Percentiles rank a stretch among this genome's conserved stretches.
Evolutionary conservation across 2,329 filamentous ascomycete species (phyloP).

Genomic region (Pestalotiopsis sp.): DNA sequence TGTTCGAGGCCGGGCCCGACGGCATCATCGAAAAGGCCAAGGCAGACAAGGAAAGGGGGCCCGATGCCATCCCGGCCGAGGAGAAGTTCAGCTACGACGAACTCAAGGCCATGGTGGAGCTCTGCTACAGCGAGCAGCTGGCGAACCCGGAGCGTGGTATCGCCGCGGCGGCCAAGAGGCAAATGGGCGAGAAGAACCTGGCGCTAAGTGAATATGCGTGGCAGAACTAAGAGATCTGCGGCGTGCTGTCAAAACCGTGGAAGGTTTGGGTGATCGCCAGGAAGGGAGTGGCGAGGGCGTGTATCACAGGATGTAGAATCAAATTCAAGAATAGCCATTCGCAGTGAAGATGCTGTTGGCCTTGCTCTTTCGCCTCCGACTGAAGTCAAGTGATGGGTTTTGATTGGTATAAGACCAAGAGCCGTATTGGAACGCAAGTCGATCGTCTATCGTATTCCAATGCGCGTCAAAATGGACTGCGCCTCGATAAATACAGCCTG

Average conservation of each 20-base stretch:
- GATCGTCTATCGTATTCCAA: too few relatives aligned
- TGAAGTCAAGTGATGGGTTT: too few relatives aligned
- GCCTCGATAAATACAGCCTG: too few relatives aligned
- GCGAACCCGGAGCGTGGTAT: conserved; percentile 70
- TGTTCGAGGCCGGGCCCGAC: conserved; percentile 69
- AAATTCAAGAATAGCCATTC: neutral
- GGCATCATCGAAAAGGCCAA: conserved; percentile 66
- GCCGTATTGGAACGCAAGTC: too few relatives aligned
- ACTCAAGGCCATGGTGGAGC: conserved; percentile 65
- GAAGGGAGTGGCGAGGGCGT: neutral
- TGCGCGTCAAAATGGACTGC: too few relatives aligned
- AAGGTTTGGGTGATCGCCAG: neutral
- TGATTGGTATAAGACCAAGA: too few relatives aligned
- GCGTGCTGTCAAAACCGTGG: neutral
- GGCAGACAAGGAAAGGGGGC: conserved; percentile 36
- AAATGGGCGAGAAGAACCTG: conserved; percentile 71
- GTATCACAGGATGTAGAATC: neutral
- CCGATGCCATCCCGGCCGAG: conserved; percentile 34
- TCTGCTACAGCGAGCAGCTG: conserved; percentile 70
- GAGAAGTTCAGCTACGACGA: conserved; percentile 66
- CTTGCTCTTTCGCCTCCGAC: too few relatives aligned
- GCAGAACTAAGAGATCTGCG: conserved; percentile 47
- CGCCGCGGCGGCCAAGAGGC: conserved; percentile 66
- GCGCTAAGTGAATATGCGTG: conserved; percentile 75
- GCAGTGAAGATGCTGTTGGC: too few relatives aligned